Base-by-base conservation (phyloP, 257 asterid species). In the Lycium ferocissimum region DNA sequence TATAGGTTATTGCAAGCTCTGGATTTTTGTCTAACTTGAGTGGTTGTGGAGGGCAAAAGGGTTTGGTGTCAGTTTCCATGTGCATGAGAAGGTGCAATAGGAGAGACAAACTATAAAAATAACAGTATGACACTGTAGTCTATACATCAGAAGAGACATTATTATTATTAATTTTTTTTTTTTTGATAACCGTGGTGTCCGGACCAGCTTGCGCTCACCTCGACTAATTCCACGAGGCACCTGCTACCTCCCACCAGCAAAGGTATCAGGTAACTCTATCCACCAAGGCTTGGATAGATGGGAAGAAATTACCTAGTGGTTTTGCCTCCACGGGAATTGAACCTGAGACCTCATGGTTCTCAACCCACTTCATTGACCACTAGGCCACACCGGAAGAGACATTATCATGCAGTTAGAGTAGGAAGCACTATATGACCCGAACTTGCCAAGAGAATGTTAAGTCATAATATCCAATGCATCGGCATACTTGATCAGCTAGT, bases 1-100 rank as follows among this genome's bases (percentile, higher is more conserved):
- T 51, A 76, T 22, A 51, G 81, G 63, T 20, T 62, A 51, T 1
- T 49, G 62, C 15, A 6, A 76, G 38, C 81, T 49, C 61, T 51
- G 81, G 81, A 76, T 12, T 53, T 49, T 6, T 75, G 81, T 51
- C 45, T 49, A 75, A 51, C 81, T 76, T 2, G 45, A 76, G 58
- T 20, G 35, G 37, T 73, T 73, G n/a, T 10, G 40, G n/a, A 5
- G 58, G 10, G 11, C 12, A 73, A 73, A 45, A 73, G 10, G 79
- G 54, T 17, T 26, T 20, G 5, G 62, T 67, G 1, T 15, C 17
- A 18, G 56, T 71, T 51, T 40, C 54, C 17, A 18, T 71, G 18
- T 71, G 57, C 56, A 43, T 9, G 7, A 71, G 14, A 71, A 71
- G 56, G 78, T 7, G 43, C 53, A 69, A 2, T 15, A 67, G 49